Base-by-base conservation (phyloP, 2,329 filamentous ascomycete species). In the Stenocarpella maydis region DNA sequence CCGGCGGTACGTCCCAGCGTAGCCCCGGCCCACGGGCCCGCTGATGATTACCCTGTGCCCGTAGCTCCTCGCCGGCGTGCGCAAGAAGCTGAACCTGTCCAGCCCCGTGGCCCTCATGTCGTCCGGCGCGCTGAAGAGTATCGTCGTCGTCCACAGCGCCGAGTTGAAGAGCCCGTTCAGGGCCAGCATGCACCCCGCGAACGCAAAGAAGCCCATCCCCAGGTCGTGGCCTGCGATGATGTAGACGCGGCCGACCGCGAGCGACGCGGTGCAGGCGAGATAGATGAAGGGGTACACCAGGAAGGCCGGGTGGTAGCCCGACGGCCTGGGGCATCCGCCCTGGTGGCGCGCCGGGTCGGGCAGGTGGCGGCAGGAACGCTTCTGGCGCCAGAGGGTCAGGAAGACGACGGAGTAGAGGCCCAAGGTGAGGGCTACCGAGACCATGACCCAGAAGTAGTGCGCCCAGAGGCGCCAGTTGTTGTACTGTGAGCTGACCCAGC, bases 291-390 rank as follows among this genome's bases (percentile, higher is more conserved):
- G 72, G 34, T 73, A 73, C 0, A 71, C 49, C 14, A 74, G 69
- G 49, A 74, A 74, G 7, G 71, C 72, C 7, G 72, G 71, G 39
- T 74, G 72, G 50, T 74, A 70, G 5, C 71, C 72, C 4, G 72
- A 73, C 8, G 49, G 69, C 1, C 43, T 37, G 4, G 64, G 65
- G 6, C 24, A 21, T 34, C 63, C 61, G 31, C 54, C 6, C 65
- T 67, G 53, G 21, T 17, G 53, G 9, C 43, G 12, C 10, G 41
- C 49, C 4, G 49, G 41, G 9, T 47, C n/a, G 2, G 71, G 70
- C 31, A 72, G 39, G 39, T 69, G 65, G 3, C 71, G 58, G 12
- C 67, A 67, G 15, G 63, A 70, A 8, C 68, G 67, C 3, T 69
- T 72, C 47, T 74, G 64, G n/a, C 66, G 63, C 24, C 49, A 74